These are phyloP conservation scores for Cercospora canescens DNA, from an alignment of 2,329 filamentous ascomycete genomes.

Conservation along the genomic window DNA sequence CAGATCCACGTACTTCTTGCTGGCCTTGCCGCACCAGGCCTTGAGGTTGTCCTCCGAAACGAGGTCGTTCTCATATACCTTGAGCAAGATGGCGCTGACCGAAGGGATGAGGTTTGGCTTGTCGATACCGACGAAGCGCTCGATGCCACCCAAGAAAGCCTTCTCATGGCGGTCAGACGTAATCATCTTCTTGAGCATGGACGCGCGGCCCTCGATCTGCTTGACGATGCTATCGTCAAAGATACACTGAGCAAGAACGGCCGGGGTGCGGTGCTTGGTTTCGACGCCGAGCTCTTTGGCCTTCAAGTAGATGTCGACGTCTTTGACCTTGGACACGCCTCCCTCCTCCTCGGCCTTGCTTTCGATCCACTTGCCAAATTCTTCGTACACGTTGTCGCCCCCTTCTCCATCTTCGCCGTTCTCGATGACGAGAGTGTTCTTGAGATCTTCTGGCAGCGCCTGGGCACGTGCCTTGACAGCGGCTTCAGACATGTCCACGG, in stretches of 20 bases:
- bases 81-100: slow-evolving; percentile 82
- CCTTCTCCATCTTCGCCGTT: slow-evolving; percentile 79
- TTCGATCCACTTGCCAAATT: slow-evolving; percentile 90
- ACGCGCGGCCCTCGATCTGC: slow-evolving; percentile 80
- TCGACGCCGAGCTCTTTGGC: slow-evolving; percentile 95
- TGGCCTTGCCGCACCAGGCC: slow-evolving; percentile 91
- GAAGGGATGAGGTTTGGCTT: slow-evolving; percentile 75
- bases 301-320: slow-evolving; percentile 92
- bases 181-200: slow-evolving; percentile 84
- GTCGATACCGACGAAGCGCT: slow-evolving; percentile 85
- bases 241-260: slow-evolving; percentile 88
- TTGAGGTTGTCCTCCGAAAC: slow-evolving; percentile 84
- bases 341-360: slow-evolving; percentile 70
- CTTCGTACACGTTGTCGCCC: slow-evolving; percentile 81
- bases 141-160: slow-evolving; percentile 89
- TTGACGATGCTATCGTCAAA: slow-evolving; percentile 88
- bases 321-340: slow-evolving; percentile 75
- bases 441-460: slow-evolving; percentile 90
- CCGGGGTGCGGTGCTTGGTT: slow-evolving; percentile 86
- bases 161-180: slow-evolving; percentile 93
- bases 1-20: slow-evolving; percentile 96
- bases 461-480: slow-evolving; percentile 93
- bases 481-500: slow-evolving; percentile 93
- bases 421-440: slow-evolving; percentile 68
- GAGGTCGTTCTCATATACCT: slow-evolving; percentile 89